Percentiles rank a stretch among this genome's conserved stretches.
These are phyloP conservation scores for Colletotrichum sp. DNA, from an alignment of 2,329 filamentous ascomycete species.

Conservation along the genomic window DNA sequence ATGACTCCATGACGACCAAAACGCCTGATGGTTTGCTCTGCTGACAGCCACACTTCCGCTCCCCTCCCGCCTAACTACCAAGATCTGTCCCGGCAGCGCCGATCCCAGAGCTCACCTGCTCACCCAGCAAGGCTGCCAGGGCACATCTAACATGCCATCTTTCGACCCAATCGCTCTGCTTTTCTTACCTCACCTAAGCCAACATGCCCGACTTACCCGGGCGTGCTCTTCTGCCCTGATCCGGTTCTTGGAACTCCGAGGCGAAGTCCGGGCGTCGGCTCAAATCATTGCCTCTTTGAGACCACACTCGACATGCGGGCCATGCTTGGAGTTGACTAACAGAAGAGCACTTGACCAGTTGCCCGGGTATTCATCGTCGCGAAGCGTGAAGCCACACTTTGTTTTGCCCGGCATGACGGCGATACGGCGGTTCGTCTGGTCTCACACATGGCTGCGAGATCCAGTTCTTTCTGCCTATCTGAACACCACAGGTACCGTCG, in stretches of 20 bases:
- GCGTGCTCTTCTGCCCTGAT: not conserved
- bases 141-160: not conserved
- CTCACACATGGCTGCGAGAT: not conserved
- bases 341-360: not conserved
- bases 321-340: not conserved
- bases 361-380: not conserved
- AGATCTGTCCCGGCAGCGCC: not conserved
- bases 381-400: not conserved
- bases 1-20: not conserved
- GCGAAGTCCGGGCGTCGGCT: not conserved
- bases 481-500: not conserved
- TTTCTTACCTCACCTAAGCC: not conserved
- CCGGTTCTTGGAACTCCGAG: slow-evolving; percentile 5
- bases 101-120: not conserved
- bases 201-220: not conserved
- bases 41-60: not conserved
- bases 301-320: not conserved
- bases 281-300: not conserved
- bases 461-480: not conserved
- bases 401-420: not conserved
- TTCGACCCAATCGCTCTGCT: not conserved
- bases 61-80: not conserved
- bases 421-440: not conserved
- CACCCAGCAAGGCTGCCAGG: not conserved
- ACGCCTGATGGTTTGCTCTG: not conserved